Evolutionary conservation across 345 rosid species (phyloP), one percentile per base, ranked within the genome.

Genomic region (Microthlaspi erraticum): DNA sequence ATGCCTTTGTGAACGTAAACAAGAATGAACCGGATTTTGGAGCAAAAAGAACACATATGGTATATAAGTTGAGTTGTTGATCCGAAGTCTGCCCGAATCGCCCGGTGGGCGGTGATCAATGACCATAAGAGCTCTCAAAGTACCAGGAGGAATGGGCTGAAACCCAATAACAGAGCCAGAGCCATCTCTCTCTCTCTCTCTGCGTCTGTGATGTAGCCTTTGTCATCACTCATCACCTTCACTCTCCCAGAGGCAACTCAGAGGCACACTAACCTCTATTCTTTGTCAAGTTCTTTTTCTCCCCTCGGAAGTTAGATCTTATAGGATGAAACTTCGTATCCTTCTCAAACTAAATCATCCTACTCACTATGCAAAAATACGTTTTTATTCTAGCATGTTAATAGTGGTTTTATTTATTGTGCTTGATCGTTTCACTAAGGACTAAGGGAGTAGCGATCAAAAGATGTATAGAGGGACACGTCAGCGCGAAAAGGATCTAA

Each of bases 151-250:
- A 81, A 50, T 34, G 71, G 87, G 79, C 60, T 85, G 78, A 57
- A 87, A 89, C n/a, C 91, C 90, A 54, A 89, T 70, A 43, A 83
- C 78, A 45, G 89, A 76, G 57, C 88, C 91, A 56, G 92, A 82
- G 10, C 36, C 86, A 77, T 93, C 95, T 55, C 64, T 20, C 23
- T 20, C 23, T 20, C 23, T 20, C 23, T 83, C 66, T 91, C 86
- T 0, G 80, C 34, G 16, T 83, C 91, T 18, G 83, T 34, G 16
- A 86, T 12, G 19, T 78, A 70, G 7, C 85, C 83, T 17, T 75
- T 76, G 0, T 60, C 74, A 37, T 72, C 80, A 64, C 29, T 34
- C 23, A 20, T 20, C 23, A 20, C 23, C 23, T 13, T 68, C 74
- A 55, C 64, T 44, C 46, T 59, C 83, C 55, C 59, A 49, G 65